Base-by-base conservation (phyloP, 2,329 filamentous ascomycete genomes). In the Clonostachys solani region DNA sequence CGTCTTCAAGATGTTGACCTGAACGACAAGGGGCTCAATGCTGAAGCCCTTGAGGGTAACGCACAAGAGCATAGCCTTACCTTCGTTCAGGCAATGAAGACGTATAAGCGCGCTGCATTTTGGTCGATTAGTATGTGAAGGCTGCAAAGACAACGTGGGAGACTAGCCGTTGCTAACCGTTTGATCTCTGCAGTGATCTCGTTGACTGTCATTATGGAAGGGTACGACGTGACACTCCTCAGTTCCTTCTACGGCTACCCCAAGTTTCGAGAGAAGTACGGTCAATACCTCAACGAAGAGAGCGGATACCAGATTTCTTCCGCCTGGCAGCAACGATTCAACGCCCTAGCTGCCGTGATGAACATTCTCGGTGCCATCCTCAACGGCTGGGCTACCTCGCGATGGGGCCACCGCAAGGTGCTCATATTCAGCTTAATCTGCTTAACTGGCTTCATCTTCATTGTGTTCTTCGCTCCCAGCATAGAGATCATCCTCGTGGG, bases 281-380 rank as follows among this genome's bases (percentile, higher is more conserved):
- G 73, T 40, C 56, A 55, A 5, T 68, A 44, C 18, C 53, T 61
- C 13, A 51, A 63, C 37, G 50, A 58, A 0, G 54, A 71, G 33
- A 60, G 61, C 17, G 63, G 62, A 9, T 73, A 73, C 42, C 68
- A 77, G 53, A 67, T 81, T 52, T 68, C 68, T 5, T 68, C 74
- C 3, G 55, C 66, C 5, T 81, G 78, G 78, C 77, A 81, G 57
- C 68, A 74, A 17, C 70, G 64, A 3, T 64, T 81, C 42, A 67
- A 66, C 53, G 60, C 58, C 43, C 57, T 64, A 40, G 60, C 58
- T 33, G 61, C 60, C 7, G 47, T 69, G 29, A 60, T 56, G 43
- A 67, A 64, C 51, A 68, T 72, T 45, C 56, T 71, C 40, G 69
- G 69, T 13, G 64, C 65, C 33, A 45, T 71, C 44, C 35, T 71